Conservation (phyloP, 1,284 basidiomycete species). For the Kalmanozyma brasiliensis region DNA sequence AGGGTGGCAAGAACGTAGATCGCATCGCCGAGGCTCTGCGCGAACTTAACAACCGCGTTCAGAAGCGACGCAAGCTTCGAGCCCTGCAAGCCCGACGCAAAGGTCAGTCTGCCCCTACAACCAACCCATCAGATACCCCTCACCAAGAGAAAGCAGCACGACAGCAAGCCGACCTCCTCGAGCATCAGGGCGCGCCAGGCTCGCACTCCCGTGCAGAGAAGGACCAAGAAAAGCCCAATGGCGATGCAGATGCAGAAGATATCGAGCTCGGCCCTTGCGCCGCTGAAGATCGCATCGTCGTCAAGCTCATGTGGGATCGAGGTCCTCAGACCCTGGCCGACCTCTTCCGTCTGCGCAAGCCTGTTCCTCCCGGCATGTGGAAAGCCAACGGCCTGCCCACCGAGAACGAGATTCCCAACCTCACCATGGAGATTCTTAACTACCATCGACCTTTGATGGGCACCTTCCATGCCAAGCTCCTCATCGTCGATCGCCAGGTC, state of each 20-base stretch:
- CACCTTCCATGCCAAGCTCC: constrained; percentile 82
- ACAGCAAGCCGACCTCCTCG: constrained; percentile 25
- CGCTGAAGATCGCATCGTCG: constrained; percentile 55
- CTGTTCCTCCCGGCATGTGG: constrained; percentile 60
- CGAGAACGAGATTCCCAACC: constrained; percentile 55
- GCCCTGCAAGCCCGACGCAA: constrained; percentile 25
- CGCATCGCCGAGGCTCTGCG: constrained; percentile 62
- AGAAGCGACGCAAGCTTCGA: constrained; percentile 31
- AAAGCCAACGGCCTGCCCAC: constrained; percentile 62
- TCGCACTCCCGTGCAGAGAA: constrained; percentile 26
- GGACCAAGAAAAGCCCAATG: constrained; percentile 4
- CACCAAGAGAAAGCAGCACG: constrained; percentile 27
- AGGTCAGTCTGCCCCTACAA: constrained; percentile 4
- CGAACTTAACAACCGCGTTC: constrained; percentile 55
- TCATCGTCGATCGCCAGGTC: constrained; percentile 79
- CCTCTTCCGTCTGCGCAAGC: constrained; percentile 62
- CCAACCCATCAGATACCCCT: constrained; percentile 16
- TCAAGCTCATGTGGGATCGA: constrained; percentile 68
- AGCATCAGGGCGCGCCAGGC: constrained; percentile 42
- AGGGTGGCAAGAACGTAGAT: constrained; percentile 64
- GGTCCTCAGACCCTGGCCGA: constrained; percentile 63
- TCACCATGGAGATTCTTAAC: constrained; percentile 65
- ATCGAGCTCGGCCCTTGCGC: constrained; percentile 40
- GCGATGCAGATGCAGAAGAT: constrained; percentile 16
- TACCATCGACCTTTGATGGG: constrained; percentile 70